Percentiles rank a stretch among this genome's conserved stretches.
Conservation (phyloP, 1,139 yeast species). For the Pichia terricola region DNA sequence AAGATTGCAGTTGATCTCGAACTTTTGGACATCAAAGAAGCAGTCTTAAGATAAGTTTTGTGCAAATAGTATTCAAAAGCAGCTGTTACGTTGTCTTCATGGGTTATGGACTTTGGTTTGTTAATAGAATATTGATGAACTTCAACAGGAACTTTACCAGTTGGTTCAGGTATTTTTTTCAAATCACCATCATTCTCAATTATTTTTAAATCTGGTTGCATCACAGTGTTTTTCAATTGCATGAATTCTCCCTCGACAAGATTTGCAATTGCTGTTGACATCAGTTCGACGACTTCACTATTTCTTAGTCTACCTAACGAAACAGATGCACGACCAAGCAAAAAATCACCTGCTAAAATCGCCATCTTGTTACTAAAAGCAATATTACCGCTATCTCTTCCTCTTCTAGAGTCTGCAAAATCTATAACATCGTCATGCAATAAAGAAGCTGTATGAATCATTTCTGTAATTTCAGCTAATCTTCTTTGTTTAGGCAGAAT, state of each 20-base stretch:
- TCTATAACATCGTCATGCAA: constrained; percentile 97
- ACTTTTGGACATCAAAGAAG: constrained; percentile 89
- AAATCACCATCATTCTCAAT: constrained; percentile 35
- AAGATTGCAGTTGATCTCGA: constrained; percentile 90
- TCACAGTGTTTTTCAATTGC: constrained; percentile 90
- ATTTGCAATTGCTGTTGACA: constrained; percentile 93
- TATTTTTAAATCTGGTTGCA: constrained; percentile 38
- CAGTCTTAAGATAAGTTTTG: constrained; percentile 91
- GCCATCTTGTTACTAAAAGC: constrained; percentile 98
- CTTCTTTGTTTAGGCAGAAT: constrained; percentile 91
- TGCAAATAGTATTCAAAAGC: constrained; percentile 92
- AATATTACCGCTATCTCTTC: constrained; percentile 82
- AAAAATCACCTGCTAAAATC: constrained; percentile 89
- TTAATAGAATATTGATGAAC: constrained; percentile 52
- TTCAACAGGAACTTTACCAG: constrained; percentile 53
- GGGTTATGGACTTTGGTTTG: constrained; percentile 34
- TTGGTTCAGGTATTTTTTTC: constrained; percentile 47
- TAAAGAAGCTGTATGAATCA: constrained; percentile 96
- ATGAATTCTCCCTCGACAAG: constrained; percentile 96
- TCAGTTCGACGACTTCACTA: constrained; percentile 93
- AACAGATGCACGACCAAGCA: constrained; percentile 92
- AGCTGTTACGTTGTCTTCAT: constrained; percentile 64
- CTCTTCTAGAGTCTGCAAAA: constrained; percentile 81
- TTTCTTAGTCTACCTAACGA: constrained; percentile 87
- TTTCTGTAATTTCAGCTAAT: constrained; percentile 92